Evolutionary conservation across 345 rosid genomes (phyloP).

Genomic region (Dipteronia dyeriana): DNA sequence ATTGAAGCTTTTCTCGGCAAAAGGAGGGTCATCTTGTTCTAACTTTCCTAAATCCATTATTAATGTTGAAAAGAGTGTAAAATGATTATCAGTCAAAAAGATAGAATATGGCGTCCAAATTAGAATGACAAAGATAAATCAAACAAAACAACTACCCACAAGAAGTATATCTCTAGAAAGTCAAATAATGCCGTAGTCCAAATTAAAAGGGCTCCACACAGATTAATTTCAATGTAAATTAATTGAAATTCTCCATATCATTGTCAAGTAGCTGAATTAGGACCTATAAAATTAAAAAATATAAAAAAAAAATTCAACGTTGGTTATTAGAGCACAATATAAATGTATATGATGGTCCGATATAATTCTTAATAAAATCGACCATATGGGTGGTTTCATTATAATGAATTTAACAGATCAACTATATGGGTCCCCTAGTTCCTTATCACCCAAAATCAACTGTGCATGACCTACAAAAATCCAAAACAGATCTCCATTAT

Average conservation of each 20-base stretch:
- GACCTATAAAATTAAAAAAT: neutral
- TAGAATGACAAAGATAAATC: neutral
- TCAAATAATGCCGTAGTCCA: neutral
- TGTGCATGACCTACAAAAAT: neutral
- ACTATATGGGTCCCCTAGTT: slow-evolving; percentile 6
- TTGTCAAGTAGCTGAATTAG: neutral
- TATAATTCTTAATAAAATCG: neutral
- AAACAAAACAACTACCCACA: neutral
- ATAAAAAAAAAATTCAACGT: neutral
- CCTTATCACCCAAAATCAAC: neutral
- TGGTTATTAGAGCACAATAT: neutral
- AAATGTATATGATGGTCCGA: neutral
- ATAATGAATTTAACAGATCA: neutral
- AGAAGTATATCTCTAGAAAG: neutral
- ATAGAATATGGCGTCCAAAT: neutral
- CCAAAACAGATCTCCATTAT: slow-evolving; percentile 12
- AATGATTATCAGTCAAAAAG: too few species aligned
- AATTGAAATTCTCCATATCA: neutral
- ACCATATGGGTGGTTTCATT: neutral
- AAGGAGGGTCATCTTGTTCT: neutral
- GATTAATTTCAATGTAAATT: neutral
- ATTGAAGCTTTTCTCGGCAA: too few species aligned
- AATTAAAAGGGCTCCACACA: neutral
- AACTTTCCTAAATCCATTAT: neutral
- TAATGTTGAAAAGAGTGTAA: neutral